phyloP scores from a whole-genome alignment of 202 grass and related monocot genomes.

The Saccharum hybrid region DNA sequence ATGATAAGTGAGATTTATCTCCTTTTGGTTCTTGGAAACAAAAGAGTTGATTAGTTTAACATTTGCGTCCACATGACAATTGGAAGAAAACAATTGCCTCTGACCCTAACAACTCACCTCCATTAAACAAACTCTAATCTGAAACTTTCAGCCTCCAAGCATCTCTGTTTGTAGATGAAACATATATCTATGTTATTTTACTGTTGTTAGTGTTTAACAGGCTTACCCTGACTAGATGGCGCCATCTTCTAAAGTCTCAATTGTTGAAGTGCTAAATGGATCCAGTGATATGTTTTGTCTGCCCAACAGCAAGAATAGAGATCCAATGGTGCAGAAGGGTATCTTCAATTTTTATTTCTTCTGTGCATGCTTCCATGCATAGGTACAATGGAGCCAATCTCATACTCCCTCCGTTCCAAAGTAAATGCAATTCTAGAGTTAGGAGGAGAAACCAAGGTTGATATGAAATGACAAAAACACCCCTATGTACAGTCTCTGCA shows the following conservation, averaged over 20 bases:
- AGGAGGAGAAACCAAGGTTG: too few species aligned
- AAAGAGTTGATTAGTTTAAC: constrained; percentile 3
- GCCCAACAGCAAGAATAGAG: constrained; percentile 20
- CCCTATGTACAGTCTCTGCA: too few species aligned
- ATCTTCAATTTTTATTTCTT: neutral
- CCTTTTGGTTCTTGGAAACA: neutral
- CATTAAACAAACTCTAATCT: neutral
- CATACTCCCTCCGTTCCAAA: neutral
- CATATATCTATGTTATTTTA: neutral
- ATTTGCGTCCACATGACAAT: neutral
- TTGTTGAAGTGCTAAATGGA: neutral
- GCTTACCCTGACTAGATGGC: constrained; percentile 18
- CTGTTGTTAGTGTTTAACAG: constrained; percentile 10
- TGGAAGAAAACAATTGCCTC: constrained; percentile 14
- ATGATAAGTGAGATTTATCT: neutral
- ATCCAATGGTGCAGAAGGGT: neutral
- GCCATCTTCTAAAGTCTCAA: neutral
- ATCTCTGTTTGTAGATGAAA: neutral
- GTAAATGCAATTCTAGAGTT: too few species aligned
- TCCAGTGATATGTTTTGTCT: neutral
- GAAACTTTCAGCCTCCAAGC: neutral
- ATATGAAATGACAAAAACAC: too few species aligned
- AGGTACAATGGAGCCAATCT: neutral
- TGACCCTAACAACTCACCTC: neutral
- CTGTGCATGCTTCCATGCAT: constrained; percentile 27